Evolutionary conservation across 257 asterid genomes (phyloP).

Genomic region (Ilex asprella): DNA sequence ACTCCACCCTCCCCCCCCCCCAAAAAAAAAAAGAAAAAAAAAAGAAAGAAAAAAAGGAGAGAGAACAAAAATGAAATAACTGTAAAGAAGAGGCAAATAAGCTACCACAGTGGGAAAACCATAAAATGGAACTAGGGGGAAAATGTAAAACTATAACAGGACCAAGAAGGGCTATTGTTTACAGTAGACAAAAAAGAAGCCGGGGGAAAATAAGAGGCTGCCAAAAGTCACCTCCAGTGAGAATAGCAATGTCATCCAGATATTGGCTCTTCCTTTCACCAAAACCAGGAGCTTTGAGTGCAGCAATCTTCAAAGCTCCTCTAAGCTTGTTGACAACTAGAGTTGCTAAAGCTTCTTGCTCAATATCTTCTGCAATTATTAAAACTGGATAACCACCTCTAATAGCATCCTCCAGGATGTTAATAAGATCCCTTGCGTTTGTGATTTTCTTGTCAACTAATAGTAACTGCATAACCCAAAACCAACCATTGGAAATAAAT

Average conservation of each 20-base stretch:
- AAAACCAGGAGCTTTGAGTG: conserved; percentile 99
- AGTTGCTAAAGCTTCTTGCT: conserved; percentile 98
- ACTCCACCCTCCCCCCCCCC: neutral
- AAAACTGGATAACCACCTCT: conserved; percentile 79
- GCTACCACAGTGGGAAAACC: neutral
- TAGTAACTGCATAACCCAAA: conserved; percentile 45
- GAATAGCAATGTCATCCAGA: conserved; percentile 91
- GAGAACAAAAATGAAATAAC: neutral
- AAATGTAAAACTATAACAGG: neutral
- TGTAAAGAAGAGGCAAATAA: too few species aligned
- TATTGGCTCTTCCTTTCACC: conserved; percentile 96
- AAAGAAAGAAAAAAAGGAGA: neutral
- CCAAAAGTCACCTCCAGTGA: conserved; percentile 72
- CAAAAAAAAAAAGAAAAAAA: neutral
- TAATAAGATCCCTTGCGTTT: conserved; percentile 84
- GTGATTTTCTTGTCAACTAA: conserved; percentile 94
- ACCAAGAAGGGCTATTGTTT: neutral
- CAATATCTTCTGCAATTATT: conserved; percentile 93
- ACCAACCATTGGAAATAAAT: neutral
- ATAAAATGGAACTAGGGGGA: neutral
- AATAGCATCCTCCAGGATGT: conserved; percentile 80
- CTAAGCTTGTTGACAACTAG: conserved; percentile 93
- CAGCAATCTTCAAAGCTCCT: conserved; percentile 89
- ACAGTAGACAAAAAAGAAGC: conserved; percentile 3
- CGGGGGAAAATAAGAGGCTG: neutral